Percentiles rank a stretch among this genome's conserved stretches.
Conservation (phyloP, 2,329 filamentous ascomycete genomes). For the Botryotinia globosa region DNA sequence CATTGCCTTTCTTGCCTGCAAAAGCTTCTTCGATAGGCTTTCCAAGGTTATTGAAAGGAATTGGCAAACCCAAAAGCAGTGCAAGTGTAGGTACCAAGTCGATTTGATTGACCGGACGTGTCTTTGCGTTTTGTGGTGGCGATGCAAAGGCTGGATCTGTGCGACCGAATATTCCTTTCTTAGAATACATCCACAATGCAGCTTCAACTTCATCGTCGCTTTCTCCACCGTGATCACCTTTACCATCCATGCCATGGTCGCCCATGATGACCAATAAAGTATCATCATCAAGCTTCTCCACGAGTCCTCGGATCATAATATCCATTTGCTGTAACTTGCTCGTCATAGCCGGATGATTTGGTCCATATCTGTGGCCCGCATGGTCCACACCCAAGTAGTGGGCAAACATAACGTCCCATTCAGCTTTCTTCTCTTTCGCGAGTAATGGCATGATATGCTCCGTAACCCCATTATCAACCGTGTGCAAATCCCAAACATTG, state of each 20-base stretch:
- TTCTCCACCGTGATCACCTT: slow-evolving; percentile 97
- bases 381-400: slow-evolving; percentile 96
- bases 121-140: slow-evolving; percentile 71
- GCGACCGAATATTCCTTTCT: slow-evolving; percentile 78
- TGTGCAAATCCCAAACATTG: slow-evolving; percentile 97
- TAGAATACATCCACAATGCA: slow-evolving; percentile 98
- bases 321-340: slow-evolving; percentile 93
- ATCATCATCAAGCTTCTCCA: slow-evolving; percentile 71
- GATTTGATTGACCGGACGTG: slow-evolving; percentile 77
- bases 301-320: slow-evolving; percentile 68
- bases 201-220: slow-evolving; percentile 95
- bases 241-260: slow-evolving; percentile 97
- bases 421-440: slow-evolving; percentile 56
- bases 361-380: slow-evolving; percentile 93
- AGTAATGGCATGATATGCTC: slow-evolving; percentile 87
- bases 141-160: slow-evolving; percentile 56
- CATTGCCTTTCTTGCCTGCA: slow-evolving; percentile 62
- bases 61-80: slow-evolving; percentile 82
- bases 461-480: slow-evolving; percentile 90
- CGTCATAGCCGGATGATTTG: slow-evolving; percentile 87
- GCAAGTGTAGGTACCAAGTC: slow-evolving; percentile 92
- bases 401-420: slow-evolving; percentile 94
- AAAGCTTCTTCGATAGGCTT: slow-evolving; percentile 94
- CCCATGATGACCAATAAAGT: slow-evolving; percentile 95
- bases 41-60: slow-evolving; percentile 95